Evolutionary conservation across 2,329 filamentous ascomycete genomes (phyloP), one percentile per base, ranked within the genome.

Genomic region (Pseudogymnoascus sp.): DNA sequence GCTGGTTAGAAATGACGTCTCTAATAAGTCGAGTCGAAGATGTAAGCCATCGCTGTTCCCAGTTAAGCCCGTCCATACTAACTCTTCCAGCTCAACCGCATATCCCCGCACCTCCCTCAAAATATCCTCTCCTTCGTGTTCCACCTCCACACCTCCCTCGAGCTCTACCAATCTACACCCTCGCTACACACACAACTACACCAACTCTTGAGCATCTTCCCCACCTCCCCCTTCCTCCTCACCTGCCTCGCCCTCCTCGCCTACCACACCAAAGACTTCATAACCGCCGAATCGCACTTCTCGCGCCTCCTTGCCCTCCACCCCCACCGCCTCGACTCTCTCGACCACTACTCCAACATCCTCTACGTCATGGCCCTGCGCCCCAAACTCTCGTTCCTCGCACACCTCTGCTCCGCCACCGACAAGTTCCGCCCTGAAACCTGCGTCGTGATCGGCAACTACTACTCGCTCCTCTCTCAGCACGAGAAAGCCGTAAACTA

Each of bases 401-500:
- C 94, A 0, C 92, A 97, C 70, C 80, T 97, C 9, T 95, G 94
- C 68, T 92, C 90, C 1, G 87, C 87, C 58, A 90, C 94, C 5
- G 94, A 99, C 79, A 96, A 93, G 70, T 99, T 99, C 75, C 87
- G 94, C 0, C 93, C 94, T 0, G 94, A 99, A 74, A 96, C 94
- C 0, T 97, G 94, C 71, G 95, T 95, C 61, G 93, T 97, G 0
- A 88, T 97, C 25, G 94, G 94, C 4, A 99, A 99, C 73, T 97
- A 97, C 77, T 99, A 97, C 76, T 95, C 91, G 0, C 78, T 97
- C 0, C 86, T 96, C 64, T 96, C 92, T 0, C 88, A 95, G 73
- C 94, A 99, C 73, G 94, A 99, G 73, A 99, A 99, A 72, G 93
- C 94, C 0, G 92, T 99, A 60, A 92, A 97, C 77, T 97, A 97